Evolutionary conservation across 1,139 yeast species (phyloP).

Genomic region (Yamadazyma pseudoaaseri): DNA sequence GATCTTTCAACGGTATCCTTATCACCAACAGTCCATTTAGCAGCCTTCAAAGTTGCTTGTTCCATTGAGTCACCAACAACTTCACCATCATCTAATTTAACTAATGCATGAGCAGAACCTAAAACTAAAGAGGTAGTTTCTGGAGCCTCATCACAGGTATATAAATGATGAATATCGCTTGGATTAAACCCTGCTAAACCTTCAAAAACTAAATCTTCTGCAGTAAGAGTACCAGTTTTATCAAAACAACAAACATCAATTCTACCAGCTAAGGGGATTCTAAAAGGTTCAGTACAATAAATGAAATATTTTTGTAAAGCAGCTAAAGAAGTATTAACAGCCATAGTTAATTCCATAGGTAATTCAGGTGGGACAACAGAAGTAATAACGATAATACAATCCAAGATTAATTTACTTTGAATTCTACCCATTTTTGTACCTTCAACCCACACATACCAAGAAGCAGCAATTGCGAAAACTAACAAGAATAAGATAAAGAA

Average conservation of each 20-base stretch:
- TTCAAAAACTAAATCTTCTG: constrained; percentile 93
- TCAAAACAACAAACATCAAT: constrained; percentile 98
- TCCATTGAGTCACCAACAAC: constrained; percentile 99
- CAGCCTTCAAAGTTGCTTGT: constrained; percentile 87
- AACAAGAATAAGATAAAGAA: constrained; percentile 87
- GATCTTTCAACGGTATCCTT: constrained; percentile 63
- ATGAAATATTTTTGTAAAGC: constrained; percentile 85
- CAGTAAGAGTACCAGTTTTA: constrained; percentile 97
- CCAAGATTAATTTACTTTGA: constrained; percentile 88
- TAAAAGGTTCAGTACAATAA: constrained; percentile 97
- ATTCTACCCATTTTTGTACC: constrained; percentile 95
- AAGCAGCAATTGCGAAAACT: constrained; percentile 90
- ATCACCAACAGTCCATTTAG: constrained; percentile 80
- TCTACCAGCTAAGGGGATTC: constrained; percentile 98
- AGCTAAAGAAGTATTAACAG: constrained; percentile 87
- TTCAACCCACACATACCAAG: constrained; percentile 98
- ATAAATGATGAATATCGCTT: constrained; percentile 55
- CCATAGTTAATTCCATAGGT: constrained; percentile 99
- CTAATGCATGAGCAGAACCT: constrained; percentile 97
- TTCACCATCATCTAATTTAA: constrained; percentile 91
- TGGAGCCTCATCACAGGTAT: constrained; percentile 59
- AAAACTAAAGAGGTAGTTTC: constrained; percentile 67
- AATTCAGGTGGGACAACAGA: constrained; percentile 99
- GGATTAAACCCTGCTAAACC: constrained; percentile 85
- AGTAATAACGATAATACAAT: constrained; percentile 92